These are phyloP conservation scores for Aspergillus quadricinctus DNA, from an alignment of 2,329 filamentous ascomycete genomes.

Conservation along the genomic window DNA sequence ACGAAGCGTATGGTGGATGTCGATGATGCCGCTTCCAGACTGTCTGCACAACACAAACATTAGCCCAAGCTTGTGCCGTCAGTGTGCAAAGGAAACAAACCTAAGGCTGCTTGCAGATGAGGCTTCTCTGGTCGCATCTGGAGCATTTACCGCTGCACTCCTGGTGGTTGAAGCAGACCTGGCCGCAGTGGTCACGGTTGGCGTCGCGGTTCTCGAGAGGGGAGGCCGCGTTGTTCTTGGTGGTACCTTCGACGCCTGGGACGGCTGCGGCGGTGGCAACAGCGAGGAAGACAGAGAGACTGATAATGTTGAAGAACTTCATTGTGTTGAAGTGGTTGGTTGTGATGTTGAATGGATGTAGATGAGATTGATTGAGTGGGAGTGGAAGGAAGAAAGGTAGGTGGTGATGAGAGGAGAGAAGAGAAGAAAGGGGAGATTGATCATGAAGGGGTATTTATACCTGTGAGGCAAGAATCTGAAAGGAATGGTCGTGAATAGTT, in stretches of 20 bases:
- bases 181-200: constrained; percentile 1
- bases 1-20: neutral
- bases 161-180: constrained; percentile 2
- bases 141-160: constrained; percentile 6
- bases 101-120: neutral
- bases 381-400: neutral
- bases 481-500: neutral
- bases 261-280: neutral
- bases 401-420: neutral
- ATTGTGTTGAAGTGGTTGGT: constrained; percentile 3
- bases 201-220: neutral
- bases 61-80: too few relatives aligned
- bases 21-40: too few relatives aligned
- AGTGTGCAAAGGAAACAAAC: neutral
- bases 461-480: neutral
- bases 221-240: neutral
- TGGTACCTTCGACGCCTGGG: neutral
- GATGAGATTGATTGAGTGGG: neutral
- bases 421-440: neutral
- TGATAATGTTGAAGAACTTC: constrained; percentile 5
- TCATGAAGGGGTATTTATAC: neutral
- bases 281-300: neutral
- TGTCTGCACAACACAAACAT: too few relatives aligned
- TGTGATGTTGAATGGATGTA: neutral
- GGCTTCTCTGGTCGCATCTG: neutral